Evolutionary conservation across 208 protist species (phyloP).

Genomic region (Crithidia acanthocephali): DNA sequence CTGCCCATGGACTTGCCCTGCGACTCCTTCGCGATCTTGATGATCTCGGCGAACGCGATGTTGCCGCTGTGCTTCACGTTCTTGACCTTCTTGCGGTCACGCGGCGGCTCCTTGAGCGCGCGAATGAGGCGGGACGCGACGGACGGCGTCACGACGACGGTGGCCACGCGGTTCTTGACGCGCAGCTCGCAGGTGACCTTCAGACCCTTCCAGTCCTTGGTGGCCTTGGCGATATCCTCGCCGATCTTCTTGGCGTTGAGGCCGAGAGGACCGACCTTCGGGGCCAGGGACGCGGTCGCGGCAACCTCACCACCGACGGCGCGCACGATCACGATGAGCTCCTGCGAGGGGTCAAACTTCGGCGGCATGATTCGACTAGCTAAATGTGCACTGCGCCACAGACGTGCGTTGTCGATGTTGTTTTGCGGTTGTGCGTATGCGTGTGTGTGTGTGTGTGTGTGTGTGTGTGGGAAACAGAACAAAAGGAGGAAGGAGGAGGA

Average conservation of each 20-base stretch:
- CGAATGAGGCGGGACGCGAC: conserved; percentile 98
- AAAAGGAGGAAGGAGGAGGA: background rate
- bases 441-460: background rate
- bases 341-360: conserved; percentile 98
- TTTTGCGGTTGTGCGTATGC: background rate
- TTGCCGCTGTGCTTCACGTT: conserved; percentile 99
- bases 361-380: conserved; percentile 95
- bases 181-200: conserved; percentile 98
- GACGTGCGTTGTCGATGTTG: background rate
- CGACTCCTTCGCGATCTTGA: conserved; percentile 97
- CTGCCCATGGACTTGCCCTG: conserved; percentile 95
- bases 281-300: conserved; percentile 97
- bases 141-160: conserved; percentile 96
- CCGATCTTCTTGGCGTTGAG: conserved; percentile 99
- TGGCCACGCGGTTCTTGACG: conserved; percentile 99
- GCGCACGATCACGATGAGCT: conserved; percentile 96
- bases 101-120: conserved; percentile 99
- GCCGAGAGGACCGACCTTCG: conserved; percentile 99
- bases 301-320: conserved; percentile 98
- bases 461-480: background rate
- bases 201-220: conserved; percentile 99
- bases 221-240: conserved; percentile 99
- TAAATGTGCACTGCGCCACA: conserved; percentile 30
- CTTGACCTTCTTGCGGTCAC: conserved; percentile 99
- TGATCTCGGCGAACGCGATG: conserved; percentile 97